Evolutionary conservation across 257 asterid species (phyloP).

Genomic region (Salvia splendens): DNA sequence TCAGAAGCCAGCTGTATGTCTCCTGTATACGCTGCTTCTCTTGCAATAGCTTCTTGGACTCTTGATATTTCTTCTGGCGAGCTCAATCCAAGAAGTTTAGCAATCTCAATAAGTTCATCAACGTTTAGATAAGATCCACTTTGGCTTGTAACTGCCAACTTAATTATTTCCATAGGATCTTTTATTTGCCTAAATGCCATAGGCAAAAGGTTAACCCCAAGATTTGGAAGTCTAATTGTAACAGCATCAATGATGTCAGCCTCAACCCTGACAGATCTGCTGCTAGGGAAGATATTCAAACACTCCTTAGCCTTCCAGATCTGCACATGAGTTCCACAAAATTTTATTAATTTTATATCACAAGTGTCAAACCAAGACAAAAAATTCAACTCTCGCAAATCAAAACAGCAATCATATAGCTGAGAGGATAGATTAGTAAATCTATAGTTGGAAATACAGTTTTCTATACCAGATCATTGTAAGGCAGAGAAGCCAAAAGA

Average conservation of each 20-base stretch:
- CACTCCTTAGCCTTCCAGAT: slow-evolving; percentile 99
- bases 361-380: slow-evolving; percentile 3
- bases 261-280: slow-evolving; percentile 84
- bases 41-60: slow-evolving; percentile 97
- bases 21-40: slow-evolving; percentile 98
- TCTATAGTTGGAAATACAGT: background rate
- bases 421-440: slow-evolving; percentile 12
- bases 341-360: background rate
- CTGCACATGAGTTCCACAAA: slow-evolving; percentile 43
- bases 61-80: slow-evolving; percentile 81
- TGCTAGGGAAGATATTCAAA: slow-evolving; percentile 76
- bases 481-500: slow-evolving; percentile 11
- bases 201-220: slow-evolving; percentile 93
- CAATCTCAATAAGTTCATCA: slow-evolving; percentile 90
- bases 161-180: slow-evolving; percentile 92
- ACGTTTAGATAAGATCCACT: slow-evolving; percentile 85
- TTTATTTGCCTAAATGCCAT: slow-evolving; percentile 93
- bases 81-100: slow-evolving; percentile 91
- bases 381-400: slow-evolving; percentile 13
- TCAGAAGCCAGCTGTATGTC: slow-evolving; percentile 97
- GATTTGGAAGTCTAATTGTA: slow-evolving; percentile 90
- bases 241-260: slow-evolving; percentile 85
- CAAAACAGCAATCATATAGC: slow-evolving; percentile 23
- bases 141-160: slow-evolving; percentile 83
- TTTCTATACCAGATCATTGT: slow-evolving; percentile 25